Base-by-base conservation (phyloP, 495 filamentous ascomycete genomes). In the Xylaria curta region DNA sequence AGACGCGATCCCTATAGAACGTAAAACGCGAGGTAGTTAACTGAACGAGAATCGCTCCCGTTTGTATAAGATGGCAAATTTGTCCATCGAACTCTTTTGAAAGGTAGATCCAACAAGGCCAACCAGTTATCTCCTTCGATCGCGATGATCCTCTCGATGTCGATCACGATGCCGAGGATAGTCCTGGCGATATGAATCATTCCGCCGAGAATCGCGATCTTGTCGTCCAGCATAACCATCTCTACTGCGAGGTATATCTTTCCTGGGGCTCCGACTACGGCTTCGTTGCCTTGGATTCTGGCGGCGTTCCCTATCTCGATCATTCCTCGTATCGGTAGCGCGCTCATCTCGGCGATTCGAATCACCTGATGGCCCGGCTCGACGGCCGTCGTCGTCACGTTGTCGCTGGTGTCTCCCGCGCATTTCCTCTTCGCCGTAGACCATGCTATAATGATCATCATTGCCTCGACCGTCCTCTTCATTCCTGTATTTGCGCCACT, bases 401-500 rank as follows among this genome's bases (percentile, higher is more conserved):
- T 79, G 74, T 53, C 72, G 81, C 56, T 82, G 75, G 58, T 84
- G 82, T 12, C 83, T 78, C 49, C 83, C 83, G 26, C 83, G 84
- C 77, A 90, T 80, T 65, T 92, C 89, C 31, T 91, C 88, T 73
- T 91, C 90, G 73, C 97, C 93, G 81, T 96, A 93, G 2, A 99
- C 90, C 90, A 97, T 95, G 28, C 86, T 85, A 76, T 96, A 94
- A 17, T 87, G 82, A 58, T 87, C 80, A 15, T 83, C 81, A n/a
- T 73, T 79, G 21, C 51, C 61, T 33, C 78, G 80, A 40, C 81
- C 76, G n/a, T 91, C 89, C 31, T 91, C 89, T 31, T 92, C 91
- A 26, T 89, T 89, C 68, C 94, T 88, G 78, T 98, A 99, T 73
- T 98, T 94, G 61, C 92, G 87, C 83, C 93, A 92, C 85, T 94